Evolutionary conservation across 169 alveolate genomes (phyloP), one percentile per base, ranked within the genome.

Genomic region (Eimeria mitis): DNA sequence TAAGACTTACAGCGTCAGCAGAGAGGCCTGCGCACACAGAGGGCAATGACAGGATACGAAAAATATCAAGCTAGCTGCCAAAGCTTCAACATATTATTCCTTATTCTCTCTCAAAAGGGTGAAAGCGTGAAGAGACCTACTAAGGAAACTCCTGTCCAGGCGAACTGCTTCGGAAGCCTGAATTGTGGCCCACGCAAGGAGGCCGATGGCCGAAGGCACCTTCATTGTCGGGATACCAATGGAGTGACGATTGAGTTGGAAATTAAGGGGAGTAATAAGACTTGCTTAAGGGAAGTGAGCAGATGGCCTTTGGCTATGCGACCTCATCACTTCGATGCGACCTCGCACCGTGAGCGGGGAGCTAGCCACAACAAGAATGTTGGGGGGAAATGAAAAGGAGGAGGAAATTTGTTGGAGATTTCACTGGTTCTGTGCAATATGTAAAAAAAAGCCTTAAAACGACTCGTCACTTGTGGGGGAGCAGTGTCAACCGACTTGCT

Each of bases 1-100:
- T n/a, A 16, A 14, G 23, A 49, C 88, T 78, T 52, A 78, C 88
- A n/a, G 68, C 7, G 16, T 47, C 44, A 16, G 88, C 63, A 28
- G 88, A 78, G 47, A 78, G 88, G 65, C 88, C 88, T 78, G 88
- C 40, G 88, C 88, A 78, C 88, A 78, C 44, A 23, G 19, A 40
- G 42, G 34, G 47, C 47, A 78, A 1, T 47, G 70, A 44, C 6
- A 13, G 47, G n/a, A n/a, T n/a, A n/a, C 0, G 4, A 28, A 34
- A 19, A 19, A 42, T n/a, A 40, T 73, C 54, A 40, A 4, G 7
- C 6, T 34, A 73, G 13, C 34, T 73, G 54, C 34, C 11, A 19
- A 37, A 23, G 34, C 34, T 0, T 19, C 52, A 16, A 9, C 19
- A 9, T 37, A 2, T 19, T 44, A 4, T 2, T 16, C 40, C 16